A percentile compares a stretch with the other conserved stretches of the same genome.
These are phyloP conservation scores for Somion occarium DNA, from an alignment of 1,284 basidiomycete genomes.

Conservation along the genomic window DNA sequence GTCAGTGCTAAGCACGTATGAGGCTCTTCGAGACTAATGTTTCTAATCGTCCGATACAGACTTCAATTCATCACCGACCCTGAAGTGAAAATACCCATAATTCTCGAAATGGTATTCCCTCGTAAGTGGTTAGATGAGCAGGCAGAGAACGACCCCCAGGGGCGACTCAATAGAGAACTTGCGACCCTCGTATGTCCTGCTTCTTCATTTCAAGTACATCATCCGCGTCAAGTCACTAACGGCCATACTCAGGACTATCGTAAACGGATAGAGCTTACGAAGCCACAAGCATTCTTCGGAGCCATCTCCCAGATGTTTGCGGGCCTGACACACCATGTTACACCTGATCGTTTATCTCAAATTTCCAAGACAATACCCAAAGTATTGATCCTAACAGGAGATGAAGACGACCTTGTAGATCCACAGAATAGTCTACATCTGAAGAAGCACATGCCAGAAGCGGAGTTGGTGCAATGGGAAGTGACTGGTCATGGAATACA, in stretches of 20 bases:
- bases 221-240: background rate
- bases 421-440: slow-evolving; percentile 55
- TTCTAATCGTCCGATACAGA: slow-evolving; percentile 18
- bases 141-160: slow-evolving; percentile 43
- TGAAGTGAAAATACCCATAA: slow-evolving; percentile 45
- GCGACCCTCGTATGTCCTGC: slow-evolving; percentile 41
- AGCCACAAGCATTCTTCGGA: slow-evolving; percentile 59
- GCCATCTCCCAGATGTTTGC: slow-evolving; percentile 75
- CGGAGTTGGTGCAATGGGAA: slow-evolving; percentile 62
- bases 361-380: slow-evolving; percentile 58
- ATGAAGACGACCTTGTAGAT: slow-evolving; percentile 65
- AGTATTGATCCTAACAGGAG: slow-evolving; percentile 70
- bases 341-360: slow-evolving; percentile 43
- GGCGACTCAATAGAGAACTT: slow-evolving; percentile 59
- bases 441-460: slow-evolving; percentile 61
- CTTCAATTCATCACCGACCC: slow-evolving; percentile 45
- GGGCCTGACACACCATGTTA: slow-evolving; percentile 64
- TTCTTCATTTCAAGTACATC: too few species aligned
- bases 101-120: slow-evolving; percentile 63
- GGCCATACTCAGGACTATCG: slow-evolving; percentile 37
- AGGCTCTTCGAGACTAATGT: background rate
- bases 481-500: slow-evolving; percentile 68
- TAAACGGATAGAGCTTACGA: slow-evolving; percentile 50
- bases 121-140: slow-evolving; percentile 49
- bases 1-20: slow-evolving; percentile 15